A percentile compares a stretch with the other conserved stretches of the same genome.
These are phyloP conservation scores for Aureococcus anophagefferens DNA, from an alignment of 108 stramenopile species.

Conservation along the genomic window DNA sequence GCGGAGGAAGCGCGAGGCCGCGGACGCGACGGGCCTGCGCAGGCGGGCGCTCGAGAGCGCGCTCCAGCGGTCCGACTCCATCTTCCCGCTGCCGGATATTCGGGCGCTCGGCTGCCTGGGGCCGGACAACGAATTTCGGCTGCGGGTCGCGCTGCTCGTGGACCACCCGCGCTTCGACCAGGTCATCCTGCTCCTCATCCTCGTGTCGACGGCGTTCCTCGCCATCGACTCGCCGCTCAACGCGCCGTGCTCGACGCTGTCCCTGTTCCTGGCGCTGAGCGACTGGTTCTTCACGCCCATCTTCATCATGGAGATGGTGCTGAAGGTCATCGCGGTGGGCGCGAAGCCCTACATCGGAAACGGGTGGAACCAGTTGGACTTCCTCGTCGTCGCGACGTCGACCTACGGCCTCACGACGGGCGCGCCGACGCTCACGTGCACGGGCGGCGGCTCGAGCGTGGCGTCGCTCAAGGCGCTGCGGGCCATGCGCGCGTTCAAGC, in stretches of 20 bases:
- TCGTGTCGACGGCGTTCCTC: constrained; percentile 50
- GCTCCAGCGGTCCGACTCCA: no score
- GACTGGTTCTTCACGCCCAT: constrained; percentile 42
- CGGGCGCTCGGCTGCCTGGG: constrained; percentile 57
- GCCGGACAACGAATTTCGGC: constrained; percentile 34
- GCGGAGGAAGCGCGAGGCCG: no score
- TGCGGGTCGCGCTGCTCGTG: constrained; percentile 13
- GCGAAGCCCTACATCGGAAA: constrained; percentile 34
- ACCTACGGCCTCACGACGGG: no score
- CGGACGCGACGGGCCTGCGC: no score
- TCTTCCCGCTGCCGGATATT: no score
- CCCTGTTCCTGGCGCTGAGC: constrained; percentile 12
- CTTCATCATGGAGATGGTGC: constrained; percentile 40
- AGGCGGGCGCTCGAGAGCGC: constrained; percentile 53
- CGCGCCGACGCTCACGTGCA: no score
- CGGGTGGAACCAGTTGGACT: constrained; percentile 57
- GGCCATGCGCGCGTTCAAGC: no score
- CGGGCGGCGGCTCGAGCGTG: no score
- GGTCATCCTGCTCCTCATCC: constrained; percentile 44
- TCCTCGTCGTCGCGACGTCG: constrained; percentile 39
- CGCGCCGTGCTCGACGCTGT: constrained; percentile 6
- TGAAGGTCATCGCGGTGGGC: constrained; percentile 38
- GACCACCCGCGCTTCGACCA: constrained; percentile 12
- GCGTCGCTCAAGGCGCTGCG: no score
- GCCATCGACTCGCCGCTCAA: constrained; percentile 52